Base-by-base conservation (phyloP, 768 basidiomycete species). In the Russula griseocarnosa region DNA sequence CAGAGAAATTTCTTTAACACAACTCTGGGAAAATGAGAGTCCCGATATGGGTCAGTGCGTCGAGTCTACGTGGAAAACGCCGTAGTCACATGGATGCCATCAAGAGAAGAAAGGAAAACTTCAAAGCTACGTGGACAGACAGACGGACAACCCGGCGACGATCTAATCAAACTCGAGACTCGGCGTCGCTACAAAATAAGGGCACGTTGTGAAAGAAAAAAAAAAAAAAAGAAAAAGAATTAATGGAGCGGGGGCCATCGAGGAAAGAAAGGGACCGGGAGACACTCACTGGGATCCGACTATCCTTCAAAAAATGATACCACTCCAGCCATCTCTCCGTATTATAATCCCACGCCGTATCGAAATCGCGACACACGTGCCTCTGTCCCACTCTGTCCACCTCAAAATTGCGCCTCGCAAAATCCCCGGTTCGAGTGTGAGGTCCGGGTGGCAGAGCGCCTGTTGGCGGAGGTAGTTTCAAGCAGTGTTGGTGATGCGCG, bases 381-480 rank as follows among this genome's bases (percentile, higher is more conserved):
- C 74, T 69, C 10, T 72, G 67, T 34, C 74, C 72, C 16, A 74
- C 71, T 0, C 73, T 73, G 1, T 69, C 75, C 50, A 68, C 74
- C 30, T 71, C 66, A 51, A 74, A 76, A 22, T 67, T 66, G 66
- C 70, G 71, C 56, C n/a, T 55, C 13, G 69, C 69, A 36, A 72
- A 70, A 14, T 64, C 61, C 60, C 75, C 4, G 66, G 72, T 40
- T 77, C 77, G 14, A 79, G 67, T 11, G 77, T 78, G 36, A 75
- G 74, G 55, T 78, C 77, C 0, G 76, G 75, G 10, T 74, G 72
- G 49, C 77, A 79, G 6, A 79, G 30, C 47, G 79, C 69, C 13
- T 70, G 69, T 57, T 76, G 77, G 28, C 76, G 66, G n/a, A 79
- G 71, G 64, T 78, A 78, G 18, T 77, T 77, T 73, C 56, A 78